phyloP scores from a whole-genome alignment of 805 yeast genomes.

The Nadsonia fulvescens region DNA sequence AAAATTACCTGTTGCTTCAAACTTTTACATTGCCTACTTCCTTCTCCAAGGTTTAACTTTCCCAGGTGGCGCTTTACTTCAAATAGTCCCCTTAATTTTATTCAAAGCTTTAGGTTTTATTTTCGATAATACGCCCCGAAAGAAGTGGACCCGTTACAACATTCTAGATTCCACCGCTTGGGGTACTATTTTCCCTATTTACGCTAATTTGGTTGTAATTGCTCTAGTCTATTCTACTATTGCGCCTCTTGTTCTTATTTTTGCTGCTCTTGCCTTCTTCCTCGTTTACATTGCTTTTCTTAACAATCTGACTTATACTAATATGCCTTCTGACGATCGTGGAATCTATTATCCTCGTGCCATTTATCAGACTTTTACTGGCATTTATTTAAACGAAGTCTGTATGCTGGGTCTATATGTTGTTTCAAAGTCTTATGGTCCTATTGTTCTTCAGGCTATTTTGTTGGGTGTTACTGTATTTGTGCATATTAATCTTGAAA shows the following conservation, averaged over 20 bases:
- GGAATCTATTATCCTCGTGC: constrained; percentile 84
- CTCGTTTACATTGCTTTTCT: constrained; percentile 60
- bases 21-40: constrained; percentile 74
- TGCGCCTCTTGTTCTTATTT: constrained; percentile 67
- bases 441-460: constrained; percentile 58
- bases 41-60: constrained; percentile 64
- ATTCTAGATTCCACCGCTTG: constrained; percentile 50
- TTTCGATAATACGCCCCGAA: constrained; percentile 78
- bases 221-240: constrained; percentile 62
- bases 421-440: constrained; percentile 93
- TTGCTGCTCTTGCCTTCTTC: constrained; percentile 52
- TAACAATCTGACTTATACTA: constrained; percentile 61
- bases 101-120: constrained; percentile 52
- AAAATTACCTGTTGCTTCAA: constrained; percentile 76
- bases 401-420: constrained; percentile 74
- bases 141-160: constrained; percentile 67
- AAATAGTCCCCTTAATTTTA: constrained; percentile 53
- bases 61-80: constrained; percentile 62
- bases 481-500: constrained; percentile 43
- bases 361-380: constrained; percentile 70
- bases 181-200: constrained; percentile 70
- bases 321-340: constrained; percentile 49
- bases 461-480: constrained; percentile 48
- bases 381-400: constrained; percentile 73
- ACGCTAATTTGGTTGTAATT: constrained; percentile 58